Base-by-base conservation (phyloP, 352 stramenopile species). In the Globisporangium uncinulatum region DNA sequence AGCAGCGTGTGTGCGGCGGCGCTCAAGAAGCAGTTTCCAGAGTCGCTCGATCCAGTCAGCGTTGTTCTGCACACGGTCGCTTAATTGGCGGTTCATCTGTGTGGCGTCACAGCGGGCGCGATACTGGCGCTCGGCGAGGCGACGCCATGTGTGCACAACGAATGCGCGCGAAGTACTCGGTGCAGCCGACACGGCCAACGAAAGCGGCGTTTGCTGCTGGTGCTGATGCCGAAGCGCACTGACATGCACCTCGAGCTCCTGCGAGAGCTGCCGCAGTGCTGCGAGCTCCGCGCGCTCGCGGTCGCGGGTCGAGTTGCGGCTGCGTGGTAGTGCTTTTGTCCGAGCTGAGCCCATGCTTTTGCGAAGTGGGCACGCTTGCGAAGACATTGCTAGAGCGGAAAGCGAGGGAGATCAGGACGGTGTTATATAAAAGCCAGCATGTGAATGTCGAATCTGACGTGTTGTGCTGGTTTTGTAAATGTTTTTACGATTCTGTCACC, bases 31-130 rank as follows among this genome's bases (percentile, higher is more conserved):
- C 14, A 71, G 52, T 44, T 62, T 61, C 60, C 60, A 70, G 9
- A 66, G 55, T 7, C 63, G 63, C 31, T 70, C 59, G 47, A 70
- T 67, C 64, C 64, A 70, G 55, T 70, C 63, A 15, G 63, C 63
- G 41, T 71, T 71, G 43, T 29, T 61, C 6, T 47, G 41, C 36
- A 67, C 41, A 13, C 43, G 43, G 19, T 48, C 43, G n/a, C 19
- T 48, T 19, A 48, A 21, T 19, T 48, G 43, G 6, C 43, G 43
- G n/a, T 48, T n/a, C 19, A 15, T 6, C 43, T 31, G 19, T 11
- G 43, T 10, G 43, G 43, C 43, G 59, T 44, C 53, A 19, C 17
- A 10, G 52, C 48, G 58, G 3, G 60, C 55, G 4, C 37, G 20
- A 39, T 48, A 39, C 56, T 71, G 60, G 13, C 63, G 63, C 21